A percentile compares a stretch with the other conserved stretches of the same genome.
These are phyloP conservation scores for Alternaria dauci DNA, from an alignment of 2,329 filamentous ascomycete genomes.

Conservation along the genomic window DNA sequence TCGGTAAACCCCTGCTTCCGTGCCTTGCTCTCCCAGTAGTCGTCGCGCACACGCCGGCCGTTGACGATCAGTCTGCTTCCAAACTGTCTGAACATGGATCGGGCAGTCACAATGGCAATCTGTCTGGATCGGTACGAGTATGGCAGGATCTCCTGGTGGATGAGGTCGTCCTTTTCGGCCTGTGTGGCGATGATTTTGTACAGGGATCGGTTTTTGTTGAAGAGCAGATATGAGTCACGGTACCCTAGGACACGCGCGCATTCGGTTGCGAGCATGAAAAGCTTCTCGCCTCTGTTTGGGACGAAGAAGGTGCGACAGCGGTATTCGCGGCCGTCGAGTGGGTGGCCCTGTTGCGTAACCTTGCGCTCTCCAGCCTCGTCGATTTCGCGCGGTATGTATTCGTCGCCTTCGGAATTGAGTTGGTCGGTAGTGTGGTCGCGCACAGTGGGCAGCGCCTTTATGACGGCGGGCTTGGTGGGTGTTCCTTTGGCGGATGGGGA, in stretches of 20 bases:
- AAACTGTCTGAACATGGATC: constrained; percentile 99
- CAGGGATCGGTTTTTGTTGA: constrained; percentile 97
- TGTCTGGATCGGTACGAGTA: constrained; percentile 98
- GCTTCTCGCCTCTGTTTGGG: constrained; percentile 86
- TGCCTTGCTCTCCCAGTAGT: constrained; percentile 98
- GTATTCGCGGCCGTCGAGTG: constrained; percentile 85
- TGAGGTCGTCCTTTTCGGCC: constrained; percentile 94
- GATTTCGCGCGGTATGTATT: constrained; percentile 92
- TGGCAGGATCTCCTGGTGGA: constrained; percentile 91
- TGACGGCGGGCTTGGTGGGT: constrained; percentile 76
- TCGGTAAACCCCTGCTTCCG: constrained; percentile 98
- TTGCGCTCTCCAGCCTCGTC: constrained; percentile 96
- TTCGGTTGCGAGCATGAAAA: constrained; percentile 99
- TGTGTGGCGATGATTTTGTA: constrained; percentile 98
- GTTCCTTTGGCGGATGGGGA: constrained; percentile 76
- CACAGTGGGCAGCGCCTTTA: constrained; percentile 95
- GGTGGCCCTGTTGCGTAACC: constrained; percentile 82
- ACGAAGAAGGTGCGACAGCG: constrained; percentile 93
- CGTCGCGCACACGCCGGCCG: constrained; percentile 89
- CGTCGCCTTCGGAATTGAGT: constrained; percentile 85
- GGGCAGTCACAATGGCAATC: constrained; percentile 96
- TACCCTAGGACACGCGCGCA: constrained; percentile 94
- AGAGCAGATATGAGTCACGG: constrained; percentile 95
- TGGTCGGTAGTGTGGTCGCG: constrained; percentile 98
- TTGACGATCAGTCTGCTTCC: constrained; percentile 92